Base-by-base conservation (phyloP, 1,284 basidiomycete genomes). In the Neonothopanus nambi region DNA sequence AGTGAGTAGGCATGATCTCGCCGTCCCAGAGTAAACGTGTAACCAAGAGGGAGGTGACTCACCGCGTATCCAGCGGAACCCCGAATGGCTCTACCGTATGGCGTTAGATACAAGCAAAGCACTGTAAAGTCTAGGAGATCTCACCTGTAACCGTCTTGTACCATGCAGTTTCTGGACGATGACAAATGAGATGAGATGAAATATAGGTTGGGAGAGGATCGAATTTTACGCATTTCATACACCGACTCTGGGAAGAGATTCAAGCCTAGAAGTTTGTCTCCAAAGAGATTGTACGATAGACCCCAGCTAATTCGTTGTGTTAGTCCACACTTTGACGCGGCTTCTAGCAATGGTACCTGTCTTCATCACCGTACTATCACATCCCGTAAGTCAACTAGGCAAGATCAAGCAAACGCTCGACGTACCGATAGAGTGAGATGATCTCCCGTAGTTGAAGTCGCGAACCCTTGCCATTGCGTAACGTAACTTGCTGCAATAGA, bases 271-370 rank as follows among this genome's bases (percentile, higher is more conserved):
- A 88, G 67, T 65, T 80, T 84, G 67, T 88, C 85, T 3, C 75
- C 81, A 54, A 73, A 85, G 37, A 89, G 63, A 67, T 88, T 87
- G 70, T 89, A 88, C 5, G 82, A 69, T n/a, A 85, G 65, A 11
- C 83, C 82, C 30, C 30, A 33, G 8, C 30, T 33, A 33, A 11
- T 11, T 33, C 8, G 30, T 33, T 8, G 30, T 13, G 13, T 5
- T 3, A 33, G n/a, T n/a, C n/a, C n/a, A n/a, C n/a, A n/a, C n/a
- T n/a, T n/a, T 33, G 30, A 33, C 8, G 30, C 13, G 13, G 26
- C 30, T 4, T 8, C 30, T 9, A 33, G n/a, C n/a, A n/a, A 8
- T 3, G 26, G 13, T 33, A 33, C 30, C 30, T 33, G 57, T 61
- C 62, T 43, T 73, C 70, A 57, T 79, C 69, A 15, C 76, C 75